Evolutionary conservation across 129 eudicot genomes (phyloP).

Genomic region (Gnaphalium uliginosum): DNA sequence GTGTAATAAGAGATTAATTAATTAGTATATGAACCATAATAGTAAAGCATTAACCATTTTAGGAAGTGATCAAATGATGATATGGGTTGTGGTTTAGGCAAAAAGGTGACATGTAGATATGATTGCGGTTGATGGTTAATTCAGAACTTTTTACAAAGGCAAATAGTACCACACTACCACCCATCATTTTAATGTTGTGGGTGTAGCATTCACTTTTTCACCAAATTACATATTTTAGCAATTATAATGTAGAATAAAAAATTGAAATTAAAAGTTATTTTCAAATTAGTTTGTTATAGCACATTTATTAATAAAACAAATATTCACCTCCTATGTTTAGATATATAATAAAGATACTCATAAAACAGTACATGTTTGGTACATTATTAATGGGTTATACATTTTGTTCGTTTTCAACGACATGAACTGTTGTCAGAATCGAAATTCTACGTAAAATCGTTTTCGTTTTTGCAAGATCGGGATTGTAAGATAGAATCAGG

Average conservation of each 20-base stretch:
- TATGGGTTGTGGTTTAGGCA: neutral
- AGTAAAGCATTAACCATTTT: neutral
- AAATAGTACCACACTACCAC: slow-evolving; percentile 13
- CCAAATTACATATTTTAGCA: slow-evolving; percentile 8
- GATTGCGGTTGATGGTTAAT: slow-evolving; percentile 32
- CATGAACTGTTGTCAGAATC: too few species aligned
- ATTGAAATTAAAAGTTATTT: neutral
- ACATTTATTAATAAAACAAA: too few species aligned
- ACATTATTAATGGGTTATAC: too few species aligned
- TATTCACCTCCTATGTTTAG: too few species aligned
- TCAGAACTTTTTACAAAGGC: slow-evolving; percentile 21
- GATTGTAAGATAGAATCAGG: too few species aligned
- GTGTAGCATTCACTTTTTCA: slow-evolving; percentile 23
- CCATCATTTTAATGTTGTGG: slow-evolving; percentile 33
- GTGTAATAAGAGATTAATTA: too few species aligned
- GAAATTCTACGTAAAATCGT: too few species aligned
- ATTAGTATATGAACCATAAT: neutral
- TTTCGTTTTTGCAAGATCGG: too few species aligned
- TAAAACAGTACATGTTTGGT: too few species aligned
- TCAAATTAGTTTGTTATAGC: too few species aligned
- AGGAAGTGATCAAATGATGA: neutral
- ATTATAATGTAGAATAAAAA: neutral
- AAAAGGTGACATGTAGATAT: slow-evolving; percentile 15
- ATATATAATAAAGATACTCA: too few species aligned
- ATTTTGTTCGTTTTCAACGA: too few species aligned